phyloP scores from a whole-genome alignment of 1,284 basidiomycete genomes.

The Apiotrichum sp. region DNA sequence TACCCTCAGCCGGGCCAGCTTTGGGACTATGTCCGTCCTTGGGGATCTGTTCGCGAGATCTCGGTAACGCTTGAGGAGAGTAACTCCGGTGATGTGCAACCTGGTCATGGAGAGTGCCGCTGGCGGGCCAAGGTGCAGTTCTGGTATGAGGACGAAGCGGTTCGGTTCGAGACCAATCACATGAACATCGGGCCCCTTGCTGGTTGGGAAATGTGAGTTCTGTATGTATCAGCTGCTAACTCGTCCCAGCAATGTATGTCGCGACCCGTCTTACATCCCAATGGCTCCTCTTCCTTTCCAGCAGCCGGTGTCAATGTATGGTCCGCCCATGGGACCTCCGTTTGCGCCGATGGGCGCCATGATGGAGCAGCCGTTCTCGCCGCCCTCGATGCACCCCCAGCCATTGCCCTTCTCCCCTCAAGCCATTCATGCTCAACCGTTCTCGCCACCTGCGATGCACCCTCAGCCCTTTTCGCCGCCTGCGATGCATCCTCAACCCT shows the following conservation, averaged over 20 bases:
- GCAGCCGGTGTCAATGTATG: conserved; percentile 2
- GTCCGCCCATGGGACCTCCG: background rate
- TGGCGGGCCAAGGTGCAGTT: conserved; percentile 73
- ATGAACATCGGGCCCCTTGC: conserved; percentile 19
- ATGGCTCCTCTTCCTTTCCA: conserved; percentile 4
- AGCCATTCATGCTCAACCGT: background rate
- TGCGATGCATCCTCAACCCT: too few species aligned
- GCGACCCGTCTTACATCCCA: conserved; percentile 11
- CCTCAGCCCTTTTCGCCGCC: too few species aligned
- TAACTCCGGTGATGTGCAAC: conserved; percentile 59
- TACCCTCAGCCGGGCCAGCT: conserved; percentile 49
- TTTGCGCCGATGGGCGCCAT: background rate
- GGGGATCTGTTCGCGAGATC: conserved; percentile 35
- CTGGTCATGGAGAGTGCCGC: conserved; percentile 39
- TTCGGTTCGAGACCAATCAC: conserved; percentile 59
- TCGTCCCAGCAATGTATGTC: conserved; percentile 6
- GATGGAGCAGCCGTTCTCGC: background rate
- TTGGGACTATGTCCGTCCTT: conserved; percentile 65
- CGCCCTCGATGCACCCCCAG: background rate
- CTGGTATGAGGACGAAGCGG: conserved; percentile 80
- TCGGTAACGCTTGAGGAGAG: conserved; percentile 48
- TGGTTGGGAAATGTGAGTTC: conserved; percentile 37
- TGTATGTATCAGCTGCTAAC: too few species aligned
- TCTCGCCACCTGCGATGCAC: too few species aligned
- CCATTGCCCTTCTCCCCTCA: background rate